Percentiles rank a stretch among this genome's conserved stretches.
Evolutionary conservation across 768 basidiomycete genomes (phyloP).

Genomic region (Trametopsis cervina): DNA sequence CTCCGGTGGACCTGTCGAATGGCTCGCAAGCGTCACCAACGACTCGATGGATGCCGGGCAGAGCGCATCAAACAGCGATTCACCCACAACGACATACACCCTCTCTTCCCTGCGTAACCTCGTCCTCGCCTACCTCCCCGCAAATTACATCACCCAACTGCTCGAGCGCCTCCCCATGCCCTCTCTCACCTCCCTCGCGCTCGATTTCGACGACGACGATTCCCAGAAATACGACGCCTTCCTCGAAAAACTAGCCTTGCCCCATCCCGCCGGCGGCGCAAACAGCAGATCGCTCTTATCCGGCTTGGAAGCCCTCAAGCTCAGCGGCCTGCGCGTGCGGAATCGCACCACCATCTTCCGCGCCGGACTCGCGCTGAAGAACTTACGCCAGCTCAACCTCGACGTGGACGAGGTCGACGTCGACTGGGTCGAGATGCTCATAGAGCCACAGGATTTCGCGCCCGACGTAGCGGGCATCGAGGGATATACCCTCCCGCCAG

Average conservation of each 20-base stretch:
- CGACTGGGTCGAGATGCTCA: slow-evolving; percentile 22
- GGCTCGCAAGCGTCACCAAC: slow-evolving; percentile 22
- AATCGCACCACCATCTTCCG: slow-evolving; percentile 20
- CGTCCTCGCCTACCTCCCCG: slow-evolving; percentile 25
- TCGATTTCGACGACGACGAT: slow-evolving; percentile 54
- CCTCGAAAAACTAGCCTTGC: slow-evolving; percentile 20
- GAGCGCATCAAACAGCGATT: not conserved
- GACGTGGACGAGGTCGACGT: slow-evolving; percentile 27
- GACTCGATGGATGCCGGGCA: not conserved
- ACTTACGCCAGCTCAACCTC: slow-evolving; percentile 38
- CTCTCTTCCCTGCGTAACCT: slow-evolving; percentile 23
- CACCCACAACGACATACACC: slow-evolving; percentile 7
- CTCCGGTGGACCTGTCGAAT: slow-evolving; percentile 30
- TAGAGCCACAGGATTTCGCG: slow-evolving; percentile 7
- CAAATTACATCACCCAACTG: slow-evolving; percentile 27
- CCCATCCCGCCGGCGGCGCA: slow-evolving; percentile 26
- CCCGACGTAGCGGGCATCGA: no score
- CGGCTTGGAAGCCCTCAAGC: slow-evolving; percentile 44
- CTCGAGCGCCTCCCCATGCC: slow-evolving; percentile 29
- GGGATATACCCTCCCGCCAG: not conserved
- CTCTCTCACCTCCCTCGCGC: slow-evolving; percentile 28
- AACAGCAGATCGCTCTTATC: slow-evolving; percentile 38
- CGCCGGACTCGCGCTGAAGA: slow-evolving; percentile 42
- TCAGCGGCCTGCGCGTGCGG: slow-evolving; percentile 43
- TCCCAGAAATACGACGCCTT: slow-evolving; percentile 41